Percentiles rank a stretch among this genome's conserved stretches.
These are phyloP conservation scores for Steccherinum ochraceum DNA, from an alignment of 768 basidiomycete species.

Conservation along the genomic window DNA sequence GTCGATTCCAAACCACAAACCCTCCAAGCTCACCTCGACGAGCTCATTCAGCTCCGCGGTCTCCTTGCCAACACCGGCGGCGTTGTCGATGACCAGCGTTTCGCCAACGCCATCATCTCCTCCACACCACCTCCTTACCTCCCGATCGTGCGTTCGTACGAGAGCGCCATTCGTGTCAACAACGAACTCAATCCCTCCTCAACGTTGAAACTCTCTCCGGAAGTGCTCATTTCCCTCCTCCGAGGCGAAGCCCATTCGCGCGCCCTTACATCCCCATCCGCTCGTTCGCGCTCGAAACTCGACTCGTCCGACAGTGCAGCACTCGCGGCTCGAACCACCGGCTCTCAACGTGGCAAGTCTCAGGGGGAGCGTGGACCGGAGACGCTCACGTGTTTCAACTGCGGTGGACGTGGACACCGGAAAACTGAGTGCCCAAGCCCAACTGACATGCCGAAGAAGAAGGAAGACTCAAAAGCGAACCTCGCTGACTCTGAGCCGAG, in stretches of 20 bases:
- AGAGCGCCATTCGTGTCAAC: neutral
- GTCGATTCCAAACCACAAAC: neutral
- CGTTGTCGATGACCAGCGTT: neutral
- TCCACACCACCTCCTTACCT: neutral
- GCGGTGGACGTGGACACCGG: slow-evolving; percentile 3
- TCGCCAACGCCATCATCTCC: slow-evolving; percentile 1
- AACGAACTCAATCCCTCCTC: neutral
- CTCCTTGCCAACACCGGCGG: neutral
- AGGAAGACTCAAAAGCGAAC: no score
- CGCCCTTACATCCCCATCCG: neutral
- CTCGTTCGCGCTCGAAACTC: neutral
- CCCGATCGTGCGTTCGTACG: neutral
- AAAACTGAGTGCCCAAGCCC: slow-evolving; percentile 1
- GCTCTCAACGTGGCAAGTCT: neutral
- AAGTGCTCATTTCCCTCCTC: neutral
- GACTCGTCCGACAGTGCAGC: neutral
- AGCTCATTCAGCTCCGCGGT: neutral
- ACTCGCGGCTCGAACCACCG: neutral
- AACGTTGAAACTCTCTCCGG: neutral
- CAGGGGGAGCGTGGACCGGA: neutral
- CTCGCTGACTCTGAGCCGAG: no score
- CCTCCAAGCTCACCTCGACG: slow-evolving; percentile 2
- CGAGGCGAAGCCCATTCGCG: neutral
- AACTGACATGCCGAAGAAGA: no score
- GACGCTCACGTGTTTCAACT: slow-evolving; percentile 2